Percentiles rank a stretch among this genome's conserved stretches.
Evolutionary conservation across 768 basidiomycete species (phyloP).

Genomic region (Arthromyces matolae): DNA sequence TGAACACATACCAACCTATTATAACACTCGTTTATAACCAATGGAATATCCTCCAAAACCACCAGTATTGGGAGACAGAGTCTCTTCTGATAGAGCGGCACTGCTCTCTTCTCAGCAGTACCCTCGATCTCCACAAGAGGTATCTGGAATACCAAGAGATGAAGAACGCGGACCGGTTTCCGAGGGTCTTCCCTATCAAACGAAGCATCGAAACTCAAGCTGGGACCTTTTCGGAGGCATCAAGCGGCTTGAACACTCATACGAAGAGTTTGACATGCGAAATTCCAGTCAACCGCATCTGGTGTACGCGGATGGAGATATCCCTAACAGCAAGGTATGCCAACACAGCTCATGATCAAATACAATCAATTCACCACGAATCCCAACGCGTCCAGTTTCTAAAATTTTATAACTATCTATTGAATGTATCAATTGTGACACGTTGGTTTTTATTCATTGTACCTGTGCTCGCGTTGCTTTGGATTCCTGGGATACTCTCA

Average conservation of each 20-base stretch:
- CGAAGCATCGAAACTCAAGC: constrained; percentile 30
- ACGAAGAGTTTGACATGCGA: constrained; percentile 55
- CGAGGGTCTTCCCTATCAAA: constrained; percentile 10
- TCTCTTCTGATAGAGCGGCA: constrained; percentile 13
- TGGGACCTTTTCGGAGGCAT: constrained; percentile 52
- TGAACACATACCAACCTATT: too few relatives aligned
- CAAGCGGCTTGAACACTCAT: constrained; percentile 49
- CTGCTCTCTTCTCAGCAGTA: too few relatives aligned
- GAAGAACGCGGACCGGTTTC: constrained; percentile 23
- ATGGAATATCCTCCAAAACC: constrained; percentile 17
- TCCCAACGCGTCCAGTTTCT: constrained; percentile 39
- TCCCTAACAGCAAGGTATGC: constrained; percentile 52
- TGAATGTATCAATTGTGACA: constrained; percentile 73
- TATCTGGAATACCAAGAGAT: constrained; percentile 8
- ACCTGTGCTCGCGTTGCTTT: constrained; percentile 61
- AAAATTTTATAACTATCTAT: constrained; percentile 66
- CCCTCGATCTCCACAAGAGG: background rate
- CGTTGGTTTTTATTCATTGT: constrained; percentile 80
- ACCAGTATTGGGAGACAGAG: background rate
- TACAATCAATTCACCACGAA: too few relatives aligned
- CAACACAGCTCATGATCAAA: background rate
- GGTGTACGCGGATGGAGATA: constrained; percentile 58
- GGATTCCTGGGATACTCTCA: constrained; percentile 75
- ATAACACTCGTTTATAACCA: background rate
- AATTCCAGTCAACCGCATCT: constrained; percentile 50